Percentiles rank a stretch among this genome's conserved stretches.
phyloP scores from a whole-genome alignment of 306 rosid species.

The Crotalaria pallida region DNA sequence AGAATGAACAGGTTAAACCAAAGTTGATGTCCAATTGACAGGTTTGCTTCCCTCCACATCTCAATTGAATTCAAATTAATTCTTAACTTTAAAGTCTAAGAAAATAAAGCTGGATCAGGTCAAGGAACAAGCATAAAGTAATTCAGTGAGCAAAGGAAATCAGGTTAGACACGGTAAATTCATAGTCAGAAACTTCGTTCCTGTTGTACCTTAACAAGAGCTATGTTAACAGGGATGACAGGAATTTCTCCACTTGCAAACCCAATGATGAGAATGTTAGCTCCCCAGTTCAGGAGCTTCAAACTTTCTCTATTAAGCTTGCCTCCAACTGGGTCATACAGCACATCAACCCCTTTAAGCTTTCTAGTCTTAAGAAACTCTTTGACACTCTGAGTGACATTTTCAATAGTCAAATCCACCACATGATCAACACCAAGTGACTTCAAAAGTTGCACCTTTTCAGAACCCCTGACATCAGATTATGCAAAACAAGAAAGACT shows the following conservation, averaged over 20 bases:
- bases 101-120: conserved; percentile 10
- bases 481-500: conserved; percentile 8
- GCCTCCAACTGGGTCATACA: conserved; percentile 97
- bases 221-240: conserved; percentile 80
- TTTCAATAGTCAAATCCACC: conserved; percentile 62
- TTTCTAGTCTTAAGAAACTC: conserved; percentile 60
- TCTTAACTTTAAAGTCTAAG: neutral
- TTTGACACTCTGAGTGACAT: conserved; percentile 61
- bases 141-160: conserved; percentile 11
- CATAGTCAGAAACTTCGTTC: neutral
- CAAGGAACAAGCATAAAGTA: conserved; percentile 6
- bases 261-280: conserved; percentile 82
- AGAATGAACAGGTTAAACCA: neutral
- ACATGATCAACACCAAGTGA: conserved; percentile 82
- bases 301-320: conserved; percentile 65
- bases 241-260: conserved; percentile 95
- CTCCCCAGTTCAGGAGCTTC: conserved; percentile 88
- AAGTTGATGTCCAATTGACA: neutral
- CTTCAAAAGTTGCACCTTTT: conserved; percentile 72
- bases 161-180: neutral
- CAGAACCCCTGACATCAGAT: conserved; percentile 60
- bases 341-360: conserved; percentile 85
- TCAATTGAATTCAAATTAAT: neutral
- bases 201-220: conserved; percentile 80
- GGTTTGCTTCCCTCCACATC: conserved; percentile 1